Conservation (phyloP, 371 early-diverging fungal species). For the Circinella minor region DNA sequence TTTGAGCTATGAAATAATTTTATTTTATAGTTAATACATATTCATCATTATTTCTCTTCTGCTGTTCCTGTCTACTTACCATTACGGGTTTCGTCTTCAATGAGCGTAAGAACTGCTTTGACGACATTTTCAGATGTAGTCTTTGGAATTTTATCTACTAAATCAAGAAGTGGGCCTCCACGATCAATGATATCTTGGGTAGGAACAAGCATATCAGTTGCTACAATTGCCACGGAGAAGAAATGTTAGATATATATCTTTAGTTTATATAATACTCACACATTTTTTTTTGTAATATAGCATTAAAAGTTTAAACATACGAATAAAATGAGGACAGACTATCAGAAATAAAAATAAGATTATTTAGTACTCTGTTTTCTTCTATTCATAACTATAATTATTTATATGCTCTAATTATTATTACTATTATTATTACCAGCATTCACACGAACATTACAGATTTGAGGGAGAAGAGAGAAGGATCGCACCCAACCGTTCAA, state of each 20-base stretch:
- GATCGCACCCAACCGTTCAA: slow-evolving; percentile 29
- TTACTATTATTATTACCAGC: slow-evolving; percentile 17
- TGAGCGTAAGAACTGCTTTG: slow-evolving; percentile 56
- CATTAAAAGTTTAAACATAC: slow-evolving; percentile 9
- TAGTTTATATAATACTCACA: no score
- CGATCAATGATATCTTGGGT: neutral
- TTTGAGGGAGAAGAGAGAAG: slow-evolving; percentile 21
- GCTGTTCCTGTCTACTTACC: slow-evolving; percentile 28
- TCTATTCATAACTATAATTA: neutral
- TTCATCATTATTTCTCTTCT: neutral
- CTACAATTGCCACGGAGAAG: neutral
- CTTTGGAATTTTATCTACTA: slow-evolving; percentile 21
- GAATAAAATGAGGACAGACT: slow-evolving; percentile 32
- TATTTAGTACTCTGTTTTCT: slow-evolving; percentile 18
- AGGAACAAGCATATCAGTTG: neutral
- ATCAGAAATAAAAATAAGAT: neutral
- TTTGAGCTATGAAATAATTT: slow-evolving; percentile 16
- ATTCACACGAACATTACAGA: slow-evolving; percentile 47
- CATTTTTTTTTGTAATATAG: neutral
- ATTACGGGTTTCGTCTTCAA: slow-evolving; percentile 49
- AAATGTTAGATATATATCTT: no score
- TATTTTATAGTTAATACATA: neutral
- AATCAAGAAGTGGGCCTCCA: neutral
- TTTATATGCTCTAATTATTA: no score
- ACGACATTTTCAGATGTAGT: slow-evolving; percentile 53